Base-by-base conservation (phyloP, 345 rosid species). In the Arabis hirsuta region DNA sequence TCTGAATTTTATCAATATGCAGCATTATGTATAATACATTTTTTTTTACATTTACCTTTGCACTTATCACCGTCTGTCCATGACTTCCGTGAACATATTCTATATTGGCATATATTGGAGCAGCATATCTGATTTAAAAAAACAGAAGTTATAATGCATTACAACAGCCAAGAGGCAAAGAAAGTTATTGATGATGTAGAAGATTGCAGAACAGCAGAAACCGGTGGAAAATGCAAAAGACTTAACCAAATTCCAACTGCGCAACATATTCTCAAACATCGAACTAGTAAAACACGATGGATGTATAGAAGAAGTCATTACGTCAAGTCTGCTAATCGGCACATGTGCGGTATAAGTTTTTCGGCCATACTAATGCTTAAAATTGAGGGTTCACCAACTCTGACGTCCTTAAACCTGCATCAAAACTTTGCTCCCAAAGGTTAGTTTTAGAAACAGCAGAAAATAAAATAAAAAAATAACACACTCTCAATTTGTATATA, bases 251-350 rank as follows among this genome's bases (percentile, higher is more conserved):
- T 41, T 26, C 31, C 11, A 65, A 65, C 31, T 31, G 20, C 48
- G 3, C 12, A 61, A 38, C 54, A 72, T 20, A 54, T 44, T 53
- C 38, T 61, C 19, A 51, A 65, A 73, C 13, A 48, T 14, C 16
- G 1, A 52, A 53, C 41, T 8, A 62, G 1, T 39, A 20, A 41
- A 26, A 53, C 39, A 51, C 19, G 74, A 57, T 27, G 8, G 10
- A 48, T 54, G 53, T n/a, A 69, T 12, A 69, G 53, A 72, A 77
- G 50, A 48, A 3, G 24, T 22, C 75, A 81, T 66, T 82, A 89
- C 96, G 98, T 94, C 78, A 73, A 78, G 43, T 89, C 98, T 12
- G 92, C 82, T 78, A 94, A 76, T 39, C 96, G 96, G 69, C 98
- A 91, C 79, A 73, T 81, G 64, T 91, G 97, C 9, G 97, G 98